phyloP scores from a whole-genome alignment of 2,329 filamentous ascomycete species.

The Aureobasidium pullulans region DNA sequence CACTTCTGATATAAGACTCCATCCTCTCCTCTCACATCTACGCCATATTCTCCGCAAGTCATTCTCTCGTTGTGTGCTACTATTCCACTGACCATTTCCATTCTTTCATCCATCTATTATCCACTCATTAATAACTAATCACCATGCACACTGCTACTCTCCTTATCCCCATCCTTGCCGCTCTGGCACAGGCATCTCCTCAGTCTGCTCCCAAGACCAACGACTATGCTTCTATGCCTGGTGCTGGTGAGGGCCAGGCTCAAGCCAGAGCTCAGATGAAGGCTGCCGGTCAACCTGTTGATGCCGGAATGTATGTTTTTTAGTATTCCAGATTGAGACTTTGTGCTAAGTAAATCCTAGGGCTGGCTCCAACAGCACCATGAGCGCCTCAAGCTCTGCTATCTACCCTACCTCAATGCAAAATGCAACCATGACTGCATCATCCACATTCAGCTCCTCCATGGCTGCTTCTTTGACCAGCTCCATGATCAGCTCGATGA shows the following conservation, averaged over 20 bases:
- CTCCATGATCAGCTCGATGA: not conserved
- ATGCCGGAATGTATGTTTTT: not conserved
- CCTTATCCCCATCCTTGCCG: constrained; percentile 7
- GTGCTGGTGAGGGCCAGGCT: not conserved
- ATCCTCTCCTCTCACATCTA: not conserved
- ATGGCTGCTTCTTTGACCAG: not conserved
- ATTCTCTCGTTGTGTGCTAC: not conserved
- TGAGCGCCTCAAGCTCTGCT: not conserved
- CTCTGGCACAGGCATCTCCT: constrained; percentile 7
- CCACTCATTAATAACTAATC: not conserved
- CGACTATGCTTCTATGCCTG: not conserved
- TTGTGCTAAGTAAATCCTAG: not conserved
- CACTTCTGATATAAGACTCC: not conserved
- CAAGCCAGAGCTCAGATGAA: not conserved
- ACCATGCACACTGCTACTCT: constrained; percentile 8
- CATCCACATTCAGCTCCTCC: not conserved
- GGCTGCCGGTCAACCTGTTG: not conserved
- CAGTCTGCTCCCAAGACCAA: not conserved
- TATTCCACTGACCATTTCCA: not conserved
- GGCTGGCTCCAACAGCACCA: not conserved
- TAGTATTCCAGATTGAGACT: not conserved
- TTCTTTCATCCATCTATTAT: not conserved
- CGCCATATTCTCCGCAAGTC: not conserved
- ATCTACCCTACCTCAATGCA: not conserved
- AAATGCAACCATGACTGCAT: not conserved